phyloP scores from a whole-genome alignment of 176 grass and related monocot genomes.

The Echinochloa phyllopogon region DNA sequence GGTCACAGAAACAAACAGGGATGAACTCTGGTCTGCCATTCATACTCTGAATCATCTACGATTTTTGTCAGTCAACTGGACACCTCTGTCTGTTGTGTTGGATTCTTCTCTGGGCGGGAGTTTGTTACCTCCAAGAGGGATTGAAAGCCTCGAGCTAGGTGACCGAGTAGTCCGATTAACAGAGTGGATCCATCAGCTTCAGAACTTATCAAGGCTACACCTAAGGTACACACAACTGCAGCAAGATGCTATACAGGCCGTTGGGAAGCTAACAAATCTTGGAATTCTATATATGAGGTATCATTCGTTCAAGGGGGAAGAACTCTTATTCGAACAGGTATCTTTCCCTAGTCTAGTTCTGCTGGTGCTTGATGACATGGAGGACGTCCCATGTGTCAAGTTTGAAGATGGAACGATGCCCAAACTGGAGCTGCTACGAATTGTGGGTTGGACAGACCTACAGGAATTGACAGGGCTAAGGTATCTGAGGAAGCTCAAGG shows the following conservation, averaged over 20 bases:
- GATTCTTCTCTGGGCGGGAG: neutral
- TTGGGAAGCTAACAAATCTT: slow-evolving; percentile 8
- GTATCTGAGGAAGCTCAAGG: neutral
- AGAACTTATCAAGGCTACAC: neutral
- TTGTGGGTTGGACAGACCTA: fast-evolving
- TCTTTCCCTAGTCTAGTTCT: neutral
- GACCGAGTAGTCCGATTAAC: too few relatives aligned
- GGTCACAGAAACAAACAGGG: neutral
- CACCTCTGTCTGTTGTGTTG: neutral
- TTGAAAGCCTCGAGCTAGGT: neutral
- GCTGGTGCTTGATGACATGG: fast-evolving
- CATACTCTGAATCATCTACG: neutral
- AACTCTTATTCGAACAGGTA: neutral
- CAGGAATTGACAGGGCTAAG: neutral
- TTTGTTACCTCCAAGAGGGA: neutral
- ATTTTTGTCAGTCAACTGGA: neutral
- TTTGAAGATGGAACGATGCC: neutral
- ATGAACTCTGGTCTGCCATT: neutral
- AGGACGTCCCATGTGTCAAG: fast-evolving
- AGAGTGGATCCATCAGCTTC: neutral
- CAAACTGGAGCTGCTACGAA: neutral
- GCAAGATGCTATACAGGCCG: neutral
- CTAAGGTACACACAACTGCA: fast-evolving
- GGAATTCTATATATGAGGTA: neutral
- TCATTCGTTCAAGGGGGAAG: fast-evolving